phyloP scores from a whole-genome alignment of 1,284 basidiomycete genomes.

The Inonotus hispidus region DNA sequence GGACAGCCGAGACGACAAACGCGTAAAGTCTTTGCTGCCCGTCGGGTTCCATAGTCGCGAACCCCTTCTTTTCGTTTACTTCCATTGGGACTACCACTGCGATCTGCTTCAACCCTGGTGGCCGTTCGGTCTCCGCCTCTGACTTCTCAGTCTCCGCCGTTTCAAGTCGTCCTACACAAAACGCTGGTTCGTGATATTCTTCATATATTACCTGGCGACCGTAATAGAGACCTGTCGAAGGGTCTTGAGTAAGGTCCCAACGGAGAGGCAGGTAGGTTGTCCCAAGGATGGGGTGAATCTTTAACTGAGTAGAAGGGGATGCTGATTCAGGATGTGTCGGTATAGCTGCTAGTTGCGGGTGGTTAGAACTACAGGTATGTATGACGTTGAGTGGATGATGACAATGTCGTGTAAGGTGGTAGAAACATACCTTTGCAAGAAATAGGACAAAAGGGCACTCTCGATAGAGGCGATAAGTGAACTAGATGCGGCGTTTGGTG shows the following conservation, averaged over 20 bases:
- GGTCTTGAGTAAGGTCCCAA: neutral
- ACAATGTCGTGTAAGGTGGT: too few relatives aligned
- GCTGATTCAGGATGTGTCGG: too few relatives aligned
- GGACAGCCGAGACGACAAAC: neutral
- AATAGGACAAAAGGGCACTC: too few relatives aligned
- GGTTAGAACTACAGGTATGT: too few relatives aligned
- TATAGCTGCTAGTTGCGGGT: too few relatives aligned
- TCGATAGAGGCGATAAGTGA: too few relatives aligned
- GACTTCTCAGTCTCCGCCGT: too few relatives aligned
- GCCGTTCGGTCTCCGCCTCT: neutral
- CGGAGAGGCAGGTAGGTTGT: neutral
- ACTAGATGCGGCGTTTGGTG: too few relatives aligned
- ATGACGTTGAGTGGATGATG: too few relatives aligned
- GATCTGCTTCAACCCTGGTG: neutral
- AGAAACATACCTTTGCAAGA: too few relatives aligned
- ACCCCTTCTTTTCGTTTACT: neutral
- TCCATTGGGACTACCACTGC: neutral
- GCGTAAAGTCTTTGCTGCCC: neutral
- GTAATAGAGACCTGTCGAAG: neutral
- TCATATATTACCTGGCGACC: neutral
- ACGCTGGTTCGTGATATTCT: neutral
- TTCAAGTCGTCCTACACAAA: neutral
- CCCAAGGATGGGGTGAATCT: neutral
- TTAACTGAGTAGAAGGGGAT: too few relatives aligned
- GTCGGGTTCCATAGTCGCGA: neutral